These are phyloP conservation scores for Physocladia obscura DNA, from an alignment of 192 early-diverging fungal genomes.

Conservation along the genomic window DNA sequence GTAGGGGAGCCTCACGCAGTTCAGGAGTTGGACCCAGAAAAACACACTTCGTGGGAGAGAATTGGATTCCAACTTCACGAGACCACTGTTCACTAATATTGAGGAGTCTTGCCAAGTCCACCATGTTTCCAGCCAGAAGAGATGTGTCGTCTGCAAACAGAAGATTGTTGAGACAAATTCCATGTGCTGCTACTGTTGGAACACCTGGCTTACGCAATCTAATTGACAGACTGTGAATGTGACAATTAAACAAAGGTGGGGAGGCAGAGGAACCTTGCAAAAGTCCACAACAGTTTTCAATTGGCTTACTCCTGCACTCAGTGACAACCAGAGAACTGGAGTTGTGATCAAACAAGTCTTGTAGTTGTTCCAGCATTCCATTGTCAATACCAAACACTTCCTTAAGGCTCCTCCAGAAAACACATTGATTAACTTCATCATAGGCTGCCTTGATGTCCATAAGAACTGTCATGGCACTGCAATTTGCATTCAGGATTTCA, in stretches of 20 bases:
- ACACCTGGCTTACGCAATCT: no score
- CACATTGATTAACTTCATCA: neutral
- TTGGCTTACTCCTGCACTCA: neutral
- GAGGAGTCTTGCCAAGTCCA: neutral
- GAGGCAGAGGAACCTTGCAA: neutral
- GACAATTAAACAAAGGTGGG: no score
- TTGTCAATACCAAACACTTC: no score
- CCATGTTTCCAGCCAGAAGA: no score
- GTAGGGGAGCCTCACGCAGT: no score
- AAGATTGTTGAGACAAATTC: neutral
- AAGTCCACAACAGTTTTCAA: neutral
- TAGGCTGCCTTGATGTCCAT: neutral
- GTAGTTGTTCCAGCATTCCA: no score
- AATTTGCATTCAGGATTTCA: no score
- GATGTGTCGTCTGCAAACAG: neutral
- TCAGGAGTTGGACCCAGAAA: no score
- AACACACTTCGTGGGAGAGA: no score
- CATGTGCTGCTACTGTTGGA: no score
- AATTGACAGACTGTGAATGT: no score
- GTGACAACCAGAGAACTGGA: neutral
- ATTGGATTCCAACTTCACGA: neutral
- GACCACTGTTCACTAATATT: neutral
- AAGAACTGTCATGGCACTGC: neutral
- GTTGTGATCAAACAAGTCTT: neutral
- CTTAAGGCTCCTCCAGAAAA: no score